phyloP scores from a whole-genome alignment of 1,139 yeast genomes.

The Blastobotrys apis region DNA sequence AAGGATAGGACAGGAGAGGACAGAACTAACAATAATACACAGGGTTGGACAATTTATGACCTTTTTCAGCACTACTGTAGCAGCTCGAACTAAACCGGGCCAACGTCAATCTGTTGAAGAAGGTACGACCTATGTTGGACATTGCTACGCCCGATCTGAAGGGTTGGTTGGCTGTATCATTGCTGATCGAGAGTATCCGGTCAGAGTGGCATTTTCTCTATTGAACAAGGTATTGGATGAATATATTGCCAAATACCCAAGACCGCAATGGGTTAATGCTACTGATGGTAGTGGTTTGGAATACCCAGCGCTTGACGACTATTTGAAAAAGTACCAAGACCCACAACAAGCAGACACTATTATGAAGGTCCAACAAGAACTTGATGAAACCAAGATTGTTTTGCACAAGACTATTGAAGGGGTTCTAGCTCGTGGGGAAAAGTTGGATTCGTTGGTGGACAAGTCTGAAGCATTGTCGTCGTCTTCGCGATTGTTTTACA shows the following conservation, averaged over 20 bases:
- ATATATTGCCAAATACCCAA: constrained; percentile 78
- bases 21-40: neutral
- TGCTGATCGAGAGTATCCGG: constrained; percentile 93
- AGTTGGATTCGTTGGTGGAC: constrained; percentile 87
- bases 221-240: constrained; percentile 90
- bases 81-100: constrained; percentile 81
- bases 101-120: constrained; percentile 95
- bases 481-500: constrained; percentile 89
- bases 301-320: constrained; percentile 61
- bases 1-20: neutral
- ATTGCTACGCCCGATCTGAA: constrained; percentile 84
- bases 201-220: constrained; percentile 93
- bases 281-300: constrained; percentile 44
- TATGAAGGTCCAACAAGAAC: constrained; percentile 95
- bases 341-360: constrained; percentile 96
- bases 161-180: constrained; percentile 92
- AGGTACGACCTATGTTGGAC: constrained; percentile 62
- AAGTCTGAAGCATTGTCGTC: constrained; percentile 90
- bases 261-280: constrained; percentile 59
- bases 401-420: constrained; percentile 93
- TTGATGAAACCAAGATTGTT: constrained; percentile 95
- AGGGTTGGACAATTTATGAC: constrained; percentile 74
- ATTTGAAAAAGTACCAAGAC: constrained; percentile 84
- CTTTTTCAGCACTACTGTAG: constrained; percentile 85
- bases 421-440: constrained; percentile 94